Evolutionary conservation across 306 rosid species (phyloP).

Genomic region (Alnus glutinosa): DNA sequence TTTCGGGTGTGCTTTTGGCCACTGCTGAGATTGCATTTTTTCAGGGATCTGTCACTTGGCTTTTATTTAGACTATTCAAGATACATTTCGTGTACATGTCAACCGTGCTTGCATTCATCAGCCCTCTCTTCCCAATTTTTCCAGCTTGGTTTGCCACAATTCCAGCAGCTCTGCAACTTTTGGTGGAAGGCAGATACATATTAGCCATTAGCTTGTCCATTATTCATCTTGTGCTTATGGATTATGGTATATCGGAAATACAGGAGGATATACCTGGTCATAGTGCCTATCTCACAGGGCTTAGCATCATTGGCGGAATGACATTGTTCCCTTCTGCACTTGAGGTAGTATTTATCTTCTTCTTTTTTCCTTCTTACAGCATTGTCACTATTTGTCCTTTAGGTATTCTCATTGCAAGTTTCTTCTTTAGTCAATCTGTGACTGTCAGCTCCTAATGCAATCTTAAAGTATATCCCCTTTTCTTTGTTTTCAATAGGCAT

Average conservation of each 20-base stretch:
- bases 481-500: not conserved
- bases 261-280: slow-evolving; percentile 89
- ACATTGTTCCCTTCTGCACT: slow-evolving; percentile 88
- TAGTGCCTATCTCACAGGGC: slow-evolving; percentile 87
- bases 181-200: slow-evolving; percentile 81
- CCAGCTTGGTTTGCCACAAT: slow-evolving; percentile 80
- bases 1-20: slow-evolving; percentile 85
- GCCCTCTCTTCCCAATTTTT: slow-evolving; percentile 82
- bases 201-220: slow-evolving; percentile 51
- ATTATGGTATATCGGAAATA: slow-evolving; percentile 74
- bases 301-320: slow-evolving; percentile 97
- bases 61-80: slow-evolving; percentile 65
- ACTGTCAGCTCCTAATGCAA: not conserved
- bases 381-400: not conserved
- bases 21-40: slow-evolving; percentile 85
- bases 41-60: slow-evolving; percentile 97
- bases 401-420: not conserved
- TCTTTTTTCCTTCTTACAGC: not conserved
- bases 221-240: slow-evolving; percentile 81
- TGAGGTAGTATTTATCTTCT: slow-evolving; percentile 51
- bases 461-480: not conserved
- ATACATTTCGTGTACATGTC: slow-evolving; percentile 94
- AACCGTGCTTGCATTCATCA: slow-evolving; percentile 71
- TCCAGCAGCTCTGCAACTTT: slow-evolving; percentile 79
- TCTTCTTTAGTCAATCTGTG: not conserved